Base-by-base conservation (phyloP, 192 early-diverging fungal genomes). In the Backusella westeae region DNA sequence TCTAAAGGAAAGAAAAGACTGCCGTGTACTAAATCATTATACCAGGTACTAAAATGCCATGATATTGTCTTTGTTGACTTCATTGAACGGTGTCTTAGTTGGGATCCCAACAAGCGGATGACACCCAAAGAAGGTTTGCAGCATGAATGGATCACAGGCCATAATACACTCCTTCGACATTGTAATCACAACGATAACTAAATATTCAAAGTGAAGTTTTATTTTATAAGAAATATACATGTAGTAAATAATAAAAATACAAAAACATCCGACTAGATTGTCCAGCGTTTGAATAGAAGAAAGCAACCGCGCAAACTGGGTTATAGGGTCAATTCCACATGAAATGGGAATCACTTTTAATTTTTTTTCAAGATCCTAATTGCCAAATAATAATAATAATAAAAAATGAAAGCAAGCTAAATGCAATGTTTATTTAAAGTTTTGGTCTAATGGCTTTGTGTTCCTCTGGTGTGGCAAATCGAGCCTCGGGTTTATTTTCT, bases 101-200 rank as follows among this genome's bases (percentile, higher is more conserved):
- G 98, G 98, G 94, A 97, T 76, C 96, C 98, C 8, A 89, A 92
- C 68, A 89, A 88, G 69, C 87, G 97, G 23, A 90, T 99, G 88
- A 94, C 88, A 32, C 96, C 97, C 34, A 84, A 86, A 12, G 94
- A 97, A 63, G 97, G 94, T 34, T 76, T 96, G 34, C 85, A 89
- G 29, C 97, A 99, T 74, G 91, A 91, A 39, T 97, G 93, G 90
- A 93, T 96, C 41, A 46, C 65, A 29, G 26, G 49, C 21, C 41
- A 15, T n/a, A 49, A 39, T 10, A 63, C 23, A 63, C 9, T 29
- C 21, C 26, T 63, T 63, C 23, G 0, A 29, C 56, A 29, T 3
- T 63, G 56, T 63, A 63, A 63, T 29, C 56, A 29, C 4, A 14
- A 29, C 29, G 10, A 29, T 63, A 63, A 63, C 29, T 63, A 6